Evolutionary conservation across 345 rosid genomes (phyloP).

Genomic region (Abelmoschus esculentus): DNA sequence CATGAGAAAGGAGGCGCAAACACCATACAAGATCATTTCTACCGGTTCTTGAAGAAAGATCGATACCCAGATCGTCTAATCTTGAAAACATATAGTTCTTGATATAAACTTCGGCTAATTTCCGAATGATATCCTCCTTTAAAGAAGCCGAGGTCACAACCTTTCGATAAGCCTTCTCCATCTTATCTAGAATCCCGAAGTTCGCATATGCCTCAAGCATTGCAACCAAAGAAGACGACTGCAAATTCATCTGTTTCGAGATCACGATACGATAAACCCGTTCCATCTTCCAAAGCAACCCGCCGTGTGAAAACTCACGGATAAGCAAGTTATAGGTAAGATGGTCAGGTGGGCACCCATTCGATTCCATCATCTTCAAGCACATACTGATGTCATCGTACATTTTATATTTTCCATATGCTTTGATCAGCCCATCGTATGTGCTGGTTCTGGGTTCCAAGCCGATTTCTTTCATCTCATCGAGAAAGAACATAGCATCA

Average conservation of each 20-base stretch:
- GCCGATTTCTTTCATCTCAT: slow-evolving; percentile 37
- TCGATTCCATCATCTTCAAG: slow-evolving; percentile 48
- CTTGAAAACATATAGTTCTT: slow-evolving; percentile 62
- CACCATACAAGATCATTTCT: slow-evolving; percentile 50
- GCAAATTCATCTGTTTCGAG: slow-evolving; percentile 44
- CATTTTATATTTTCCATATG: slow-evolving; percentile 47
- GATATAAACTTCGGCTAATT: slow-evolving; percentile 52
- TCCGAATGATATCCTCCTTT: slow-evolving; percentile 47
- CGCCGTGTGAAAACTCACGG: slow-evolving; percentile 48
- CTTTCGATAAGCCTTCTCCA: slow-evolving; percentile 45
- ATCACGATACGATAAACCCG: slow-evolving; percentile 27
- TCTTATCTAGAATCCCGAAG: slow-evolving; percentile 47
- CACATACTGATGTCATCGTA: slow-evolving; percentile 57
- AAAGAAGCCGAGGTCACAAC: slow-evolving; percentile 20
- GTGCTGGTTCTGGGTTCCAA: slow-evolving; percentile 37
- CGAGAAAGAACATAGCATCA: slow-evolving; percentile 37
- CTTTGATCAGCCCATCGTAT: slow-evolving; percentile 48
- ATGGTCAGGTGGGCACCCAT: slow-evolving; percentile 43
- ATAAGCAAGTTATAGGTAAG: slow-evolving; percentile 62
- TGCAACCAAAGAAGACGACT: slow-evolving; percentile 38
- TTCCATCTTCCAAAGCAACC: slow-evolving; percentile 62
- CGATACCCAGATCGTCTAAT: slow-evolving; percentile 42
- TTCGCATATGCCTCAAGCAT: slow-evolving; percentile 61
- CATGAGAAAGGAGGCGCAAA: slow-evolving; percentile 52
- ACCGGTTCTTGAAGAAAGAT: slow-evolving; percentile 36